Conservation (phyloP, 2,329 filamentous ascomycete species). For the Talaromyces sp. region DNA sequence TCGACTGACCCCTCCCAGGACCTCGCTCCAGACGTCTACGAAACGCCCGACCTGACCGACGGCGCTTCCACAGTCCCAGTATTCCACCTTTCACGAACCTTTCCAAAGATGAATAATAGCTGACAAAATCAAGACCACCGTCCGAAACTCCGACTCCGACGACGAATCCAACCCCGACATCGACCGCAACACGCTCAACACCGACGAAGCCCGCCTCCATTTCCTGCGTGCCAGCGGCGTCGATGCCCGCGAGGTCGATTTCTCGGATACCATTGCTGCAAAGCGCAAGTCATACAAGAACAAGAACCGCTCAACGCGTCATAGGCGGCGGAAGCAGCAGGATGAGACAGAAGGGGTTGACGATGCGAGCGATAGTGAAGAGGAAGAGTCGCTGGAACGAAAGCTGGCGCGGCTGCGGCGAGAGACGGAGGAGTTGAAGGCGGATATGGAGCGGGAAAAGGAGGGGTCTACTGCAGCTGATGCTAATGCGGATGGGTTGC, state of each 20-base stretch:
- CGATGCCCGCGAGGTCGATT: conserved; percentile 74
- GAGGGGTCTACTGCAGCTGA: conserved; percentile 51
- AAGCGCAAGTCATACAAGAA: conserved; percentile 84
- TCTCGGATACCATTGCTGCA: conserved; percentile 79
- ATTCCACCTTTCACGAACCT: conserved; percentile 28
- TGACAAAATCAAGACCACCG: conserved; percentile 38
- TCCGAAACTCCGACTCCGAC: conserved; percentile 52
- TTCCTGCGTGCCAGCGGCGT: conserved; percentile 68
- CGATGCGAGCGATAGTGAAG: conserved; percentile 73
- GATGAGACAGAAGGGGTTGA: conserved; percentile 57
- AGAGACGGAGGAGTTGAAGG: conserved; percentile 72
- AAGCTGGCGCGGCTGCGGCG: conserved; percentile 77
- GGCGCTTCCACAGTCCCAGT: conserved; percentile 82
- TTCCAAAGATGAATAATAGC: conserved; percentile 22
- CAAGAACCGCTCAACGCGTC: conserved; percentile 59
- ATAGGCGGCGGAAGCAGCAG: conserved; percentile 48
- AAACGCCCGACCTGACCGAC: conserved; percentile 88
- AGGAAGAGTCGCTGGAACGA: conserved; percentile 64
- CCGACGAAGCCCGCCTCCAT: conserved; percentile 71
- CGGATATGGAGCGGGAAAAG: conserved; percentile 39
- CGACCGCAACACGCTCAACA: conserved; percentile 68
- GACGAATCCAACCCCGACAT: conserved; percentile 61
- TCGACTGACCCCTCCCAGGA: conserved; percentile 52
- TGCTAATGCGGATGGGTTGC: conserved; percentile 53
- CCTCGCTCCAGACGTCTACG: conserved; percentile 89